These are phyloP conservation scores for Saccharomyces hybrid DNA, from an alignment of 1,139 yeast species.

Conservation along the genomic window DNA sequence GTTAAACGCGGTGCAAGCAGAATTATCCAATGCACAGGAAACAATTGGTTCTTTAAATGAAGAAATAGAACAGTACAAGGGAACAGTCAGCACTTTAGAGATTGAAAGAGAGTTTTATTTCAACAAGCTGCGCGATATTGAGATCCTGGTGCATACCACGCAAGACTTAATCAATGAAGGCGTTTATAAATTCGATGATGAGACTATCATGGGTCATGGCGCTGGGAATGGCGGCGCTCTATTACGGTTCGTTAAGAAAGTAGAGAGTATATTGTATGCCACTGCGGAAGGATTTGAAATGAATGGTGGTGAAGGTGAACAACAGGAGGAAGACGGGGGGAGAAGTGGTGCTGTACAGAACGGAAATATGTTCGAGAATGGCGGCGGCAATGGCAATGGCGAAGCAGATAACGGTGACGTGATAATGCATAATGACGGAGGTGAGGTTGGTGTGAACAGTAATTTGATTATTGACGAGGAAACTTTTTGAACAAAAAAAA, in stretches of 20 bases:
- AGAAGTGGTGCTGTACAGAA: background rate
- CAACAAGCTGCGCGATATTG: conserved; percentile 81
- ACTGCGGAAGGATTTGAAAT: conserved; percentile 43
- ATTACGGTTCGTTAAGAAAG: conserved; percentile 41
- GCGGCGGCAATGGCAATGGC: background rate
- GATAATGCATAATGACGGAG: background rate
- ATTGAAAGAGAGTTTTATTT: conserved; percentile 84
- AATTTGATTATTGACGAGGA: conserved; percentile 31
- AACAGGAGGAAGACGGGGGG: conserved; percentile 6
- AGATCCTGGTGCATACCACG: conserved; percentile 64
- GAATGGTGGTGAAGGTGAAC: conserved; percentile 19
- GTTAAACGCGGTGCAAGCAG: conserved; percentile 28
- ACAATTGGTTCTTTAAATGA: conserved; percentile 39
- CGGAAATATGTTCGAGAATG: background rate
- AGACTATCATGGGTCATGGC: background rate
- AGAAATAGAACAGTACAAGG: conserved; percentile 46
- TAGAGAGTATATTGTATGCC: conserved; percentile 68
- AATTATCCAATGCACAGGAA: conserved; percentile 31
- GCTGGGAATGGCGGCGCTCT: background rate
- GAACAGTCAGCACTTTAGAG: conserved; percentile 52
- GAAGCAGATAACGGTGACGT: background rate
- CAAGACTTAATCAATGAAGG: conserved; percentile 41
- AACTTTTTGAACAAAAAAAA: conserved; percentile 21
- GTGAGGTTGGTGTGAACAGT: conserved; percentile 1
- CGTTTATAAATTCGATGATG: conserved; percentile 23